Evolutionary conservation across 1,284 basidiomycete genomes (phyloP).

Genomic region (Cryptococcus sp.): DNA sequence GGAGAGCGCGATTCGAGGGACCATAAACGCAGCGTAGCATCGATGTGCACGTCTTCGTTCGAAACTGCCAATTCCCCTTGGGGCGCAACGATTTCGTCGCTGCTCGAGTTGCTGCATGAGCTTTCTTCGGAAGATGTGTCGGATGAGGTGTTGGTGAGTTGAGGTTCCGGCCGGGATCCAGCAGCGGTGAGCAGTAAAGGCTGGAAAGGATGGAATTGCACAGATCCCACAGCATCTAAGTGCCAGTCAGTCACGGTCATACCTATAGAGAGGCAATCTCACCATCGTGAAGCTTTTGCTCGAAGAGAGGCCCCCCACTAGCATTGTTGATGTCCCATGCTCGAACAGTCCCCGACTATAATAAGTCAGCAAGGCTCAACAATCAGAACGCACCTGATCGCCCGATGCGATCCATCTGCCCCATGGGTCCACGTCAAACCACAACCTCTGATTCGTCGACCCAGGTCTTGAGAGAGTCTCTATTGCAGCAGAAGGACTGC

Average conservation of each 20-base stretch:
- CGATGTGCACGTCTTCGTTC: neutral
- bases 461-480: constrained; percentile 30
- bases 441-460: constrained; percentile 71
- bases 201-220: constrained; percentile 47
- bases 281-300: constrained; percentile 26
- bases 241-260: constrained; percentile 1
- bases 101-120: neutral
- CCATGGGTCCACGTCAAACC: constrained; percentile 73
- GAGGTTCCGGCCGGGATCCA: constrained; percentile 28
- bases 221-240: constrained; percentile 44
- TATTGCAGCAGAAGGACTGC: constrained; percentile 57
- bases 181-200: constrained; percentile 40
- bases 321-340: constrained; percentile 42
- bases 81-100: no score
- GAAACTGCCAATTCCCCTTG: no score
- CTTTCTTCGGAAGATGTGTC: neutral
- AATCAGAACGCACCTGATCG: constrained; percentile 61
- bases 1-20: neutral
- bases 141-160: neutral
- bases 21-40: constrained; percentile 13
- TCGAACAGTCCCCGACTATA: constrained; percentile 36
- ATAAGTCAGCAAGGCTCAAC: neutral
- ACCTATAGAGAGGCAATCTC: neutral
- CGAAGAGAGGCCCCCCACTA: constrained; percentile 10
- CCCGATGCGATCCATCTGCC: constrained; percentile 72